Conservation (phyloP, 352 stramenopile species). For the Globisporangium cystogenes region DNA sequence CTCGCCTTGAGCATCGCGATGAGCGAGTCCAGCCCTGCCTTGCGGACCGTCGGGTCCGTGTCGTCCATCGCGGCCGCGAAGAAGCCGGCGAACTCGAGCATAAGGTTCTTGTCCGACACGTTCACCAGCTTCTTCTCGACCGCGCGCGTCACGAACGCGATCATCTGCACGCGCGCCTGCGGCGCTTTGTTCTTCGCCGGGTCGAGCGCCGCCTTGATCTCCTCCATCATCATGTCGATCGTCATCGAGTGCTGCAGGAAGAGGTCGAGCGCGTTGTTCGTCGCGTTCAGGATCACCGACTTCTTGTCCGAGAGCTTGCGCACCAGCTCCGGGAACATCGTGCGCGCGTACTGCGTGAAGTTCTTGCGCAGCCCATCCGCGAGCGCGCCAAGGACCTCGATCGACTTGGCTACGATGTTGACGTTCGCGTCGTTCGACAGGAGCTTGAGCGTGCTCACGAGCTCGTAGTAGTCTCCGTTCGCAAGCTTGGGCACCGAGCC, state of each 20-base stretch:
- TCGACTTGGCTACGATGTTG: conserved; percentile 82
- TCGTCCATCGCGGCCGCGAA: conserved; percentile 70
- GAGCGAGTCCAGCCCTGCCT: conserved; percentile 65
- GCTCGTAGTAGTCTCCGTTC: conserved; percentile 83
- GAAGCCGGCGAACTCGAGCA: conserved; percentile 58
- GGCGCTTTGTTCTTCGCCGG: conserved; percentile 80
- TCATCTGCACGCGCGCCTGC: conserved; percentile 65
- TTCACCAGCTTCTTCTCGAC: conserved; percentile 70
- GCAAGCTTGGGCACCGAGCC: conserved; percentile 80
- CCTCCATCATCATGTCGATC: conserved; percentile 88
- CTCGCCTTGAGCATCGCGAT: conserved; percentile 50
- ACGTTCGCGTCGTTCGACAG: conserved; percentile 83
- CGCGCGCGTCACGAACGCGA: conserved; percentile 61
- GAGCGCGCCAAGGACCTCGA: conserved; percentile 77
- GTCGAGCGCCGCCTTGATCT: conserved; percentile 67
- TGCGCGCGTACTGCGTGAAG: conserved; percentile 69
- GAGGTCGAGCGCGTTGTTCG: conserved; percentile 79
- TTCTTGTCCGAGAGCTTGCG: conserved; percentile 88
- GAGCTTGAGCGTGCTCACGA: conserved; percentile 79
- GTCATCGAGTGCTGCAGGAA: conserved; percentile 77
- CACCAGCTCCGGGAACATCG: conserved; percentile 75
- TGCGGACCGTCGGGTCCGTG: conserved; percentile 72
- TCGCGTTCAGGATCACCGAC: conserved; percentile 68
- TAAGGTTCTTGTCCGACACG: conserved; percentile 45
- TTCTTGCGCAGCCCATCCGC: conserved; percentile 76